Evolutionary conservation across 148 eudicot genomes (phyloP).

Genomic region (Chenopodium formosanum): DNA sequence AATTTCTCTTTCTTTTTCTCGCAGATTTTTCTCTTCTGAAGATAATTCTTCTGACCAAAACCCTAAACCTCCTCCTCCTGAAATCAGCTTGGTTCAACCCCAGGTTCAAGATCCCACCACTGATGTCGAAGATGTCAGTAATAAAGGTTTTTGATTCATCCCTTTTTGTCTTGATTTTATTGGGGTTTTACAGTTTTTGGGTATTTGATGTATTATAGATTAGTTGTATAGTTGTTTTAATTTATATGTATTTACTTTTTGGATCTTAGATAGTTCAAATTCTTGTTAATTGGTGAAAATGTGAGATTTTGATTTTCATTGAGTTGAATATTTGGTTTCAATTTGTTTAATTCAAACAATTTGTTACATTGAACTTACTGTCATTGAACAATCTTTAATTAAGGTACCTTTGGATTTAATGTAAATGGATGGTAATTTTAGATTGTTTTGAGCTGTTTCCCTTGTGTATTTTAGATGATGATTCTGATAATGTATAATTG

Average conservation of each 20-base stretch:
- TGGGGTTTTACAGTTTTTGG: background rate
- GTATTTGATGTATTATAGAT: background rate
- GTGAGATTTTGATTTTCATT: too few relatives aligned
- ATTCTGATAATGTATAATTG: background rate
- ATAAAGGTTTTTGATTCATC: conserved; percentile 36
- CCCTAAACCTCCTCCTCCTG: conserved; percentile 29
- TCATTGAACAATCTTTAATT: background rate
- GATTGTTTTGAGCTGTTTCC: background rate
- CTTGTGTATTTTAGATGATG: background rate
- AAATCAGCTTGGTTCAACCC: conserved; percentile 21
- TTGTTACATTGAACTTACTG: background rate
- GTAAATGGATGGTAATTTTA: background rate
- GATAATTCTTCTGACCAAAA: conserved; percentile 34
- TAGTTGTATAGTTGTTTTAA: background rate
- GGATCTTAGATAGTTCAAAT: background rate
- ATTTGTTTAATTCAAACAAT: too few relatives aligned
- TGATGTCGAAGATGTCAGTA: conserved; percentile 51
- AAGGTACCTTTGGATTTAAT: background rate
- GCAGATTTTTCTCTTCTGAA: conserved; percentile 49
- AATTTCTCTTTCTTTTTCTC: conserved; percentile 8
- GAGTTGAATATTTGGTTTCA: too few relatives aligned
- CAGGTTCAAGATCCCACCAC: conserved; percentile 25
- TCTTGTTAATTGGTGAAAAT: background rate
- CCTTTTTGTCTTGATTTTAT: background rate
- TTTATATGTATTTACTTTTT: background rate